Evolutionary conservation across 768 basidiomycete genomes (phyloP).

Genomic region (Lyophyllum semitale): DNA sequence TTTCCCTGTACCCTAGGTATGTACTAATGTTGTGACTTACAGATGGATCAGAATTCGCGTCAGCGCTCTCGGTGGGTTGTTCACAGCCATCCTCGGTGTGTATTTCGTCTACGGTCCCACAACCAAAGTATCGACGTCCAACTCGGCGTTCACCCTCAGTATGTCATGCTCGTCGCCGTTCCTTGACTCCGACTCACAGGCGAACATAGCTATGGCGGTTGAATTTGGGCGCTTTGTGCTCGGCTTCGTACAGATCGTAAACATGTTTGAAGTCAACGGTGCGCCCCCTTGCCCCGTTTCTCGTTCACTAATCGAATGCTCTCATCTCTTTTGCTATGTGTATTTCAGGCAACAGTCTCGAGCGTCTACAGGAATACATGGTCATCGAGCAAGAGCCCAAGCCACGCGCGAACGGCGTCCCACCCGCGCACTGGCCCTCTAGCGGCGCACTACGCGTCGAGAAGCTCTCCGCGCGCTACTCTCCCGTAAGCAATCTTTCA

Average conservation of each 20-base stretch:
- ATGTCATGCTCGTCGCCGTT: not conserved
- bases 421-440: constrained; percentile 67
- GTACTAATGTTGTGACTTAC: constrained; percentile 18
- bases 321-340: not conserved
- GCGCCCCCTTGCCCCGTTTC: constrained; percentile 19
- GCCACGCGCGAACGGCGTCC: constrained; percentile 35
- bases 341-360: constrained; percentile 34
- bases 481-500: constrained; percentile 28
- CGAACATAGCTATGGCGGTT: constrained; percentile 25
- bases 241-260: constrained; percentile 40
- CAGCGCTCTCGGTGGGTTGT: constrained; percentile 55
- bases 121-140: constrained; percentile 25
- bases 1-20: not conserved
- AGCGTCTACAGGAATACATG: constrained; percentile 69
- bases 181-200: not conserved
- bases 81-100: constrained; percentile 50
- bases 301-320: not conserved
- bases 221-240: constrained; percentile 57
- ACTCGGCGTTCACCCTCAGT: constrained; percentile 18
- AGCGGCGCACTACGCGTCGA: constrained; percentile 8
- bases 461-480: constrained; percentile 47
- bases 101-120: constrained; percentile 58
- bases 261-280: constrained; percentile 45
- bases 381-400: constrained; percentile 57
- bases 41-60: constrained; percentile 49